Percentiles rank a stretch among this genome's conserved stretches.
phyloP scores from a whole-genome alignment of 768 basidiomycete genomes.

The Psilocybe cubensis region DNA sequence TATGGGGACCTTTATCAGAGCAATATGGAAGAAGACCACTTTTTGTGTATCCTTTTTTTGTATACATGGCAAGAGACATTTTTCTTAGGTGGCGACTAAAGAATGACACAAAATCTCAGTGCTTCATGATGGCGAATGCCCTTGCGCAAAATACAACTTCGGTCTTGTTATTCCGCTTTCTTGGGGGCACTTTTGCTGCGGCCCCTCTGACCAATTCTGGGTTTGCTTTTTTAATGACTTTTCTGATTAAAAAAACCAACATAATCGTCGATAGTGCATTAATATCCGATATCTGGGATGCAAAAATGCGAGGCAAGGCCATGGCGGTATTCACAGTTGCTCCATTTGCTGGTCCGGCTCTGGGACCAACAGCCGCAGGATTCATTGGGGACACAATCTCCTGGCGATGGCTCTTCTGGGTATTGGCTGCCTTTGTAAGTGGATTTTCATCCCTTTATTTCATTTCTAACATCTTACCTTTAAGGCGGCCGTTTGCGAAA shows the following conservation, averaged over 20 bases:
- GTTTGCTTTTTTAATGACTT: constrained; percentile 32
- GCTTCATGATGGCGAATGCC: constrained; percentile 67
- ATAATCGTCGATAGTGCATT: constrained; percentile 40
- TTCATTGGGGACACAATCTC: constrained; percentile 46
- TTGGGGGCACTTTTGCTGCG: constrained; percentile 72
- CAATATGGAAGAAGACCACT: constrained; percentile 63
- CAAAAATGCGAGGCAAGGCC: constrained; percentile 62
- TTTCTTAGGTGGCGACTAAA: too few relatives aligned
- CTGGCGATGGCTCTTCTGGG: constrained; percentile 76
- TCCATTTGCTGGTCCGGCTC: constrained; percentile 69
- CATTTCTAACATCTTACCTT: neutral
- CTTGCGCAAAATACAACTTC: constrained; percentile 62
- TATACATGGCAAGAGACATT: constrained; percentile 47
- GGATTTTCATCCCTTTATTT: neutral
- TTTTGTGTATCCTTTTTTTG: constrained; percentile 57
- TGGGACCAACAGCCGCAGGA: constrained; percentile 59
- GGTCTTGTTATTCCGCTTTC: constrained; percentile 69
- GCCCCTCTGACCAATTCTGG: constrained; percentile 73
- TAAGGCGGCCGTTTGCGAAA: constrained; percentile 52
- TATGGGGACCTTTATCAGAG: constrained; percentile 62
- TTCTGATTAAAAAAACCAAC: neutral
- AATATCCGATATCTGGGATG: constrained; percentile 67
- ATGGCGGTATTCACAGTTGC: constrained; percentile 65
- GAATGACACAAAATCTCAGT: constrained; percentile 29
- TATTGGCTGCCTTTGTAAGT: constrained; percentile 58